Evolutionary conservation across 2,329 filamentous ascomycete genomes (phyloP).

Genomic region (Xylariaceae sp.): DNA sequence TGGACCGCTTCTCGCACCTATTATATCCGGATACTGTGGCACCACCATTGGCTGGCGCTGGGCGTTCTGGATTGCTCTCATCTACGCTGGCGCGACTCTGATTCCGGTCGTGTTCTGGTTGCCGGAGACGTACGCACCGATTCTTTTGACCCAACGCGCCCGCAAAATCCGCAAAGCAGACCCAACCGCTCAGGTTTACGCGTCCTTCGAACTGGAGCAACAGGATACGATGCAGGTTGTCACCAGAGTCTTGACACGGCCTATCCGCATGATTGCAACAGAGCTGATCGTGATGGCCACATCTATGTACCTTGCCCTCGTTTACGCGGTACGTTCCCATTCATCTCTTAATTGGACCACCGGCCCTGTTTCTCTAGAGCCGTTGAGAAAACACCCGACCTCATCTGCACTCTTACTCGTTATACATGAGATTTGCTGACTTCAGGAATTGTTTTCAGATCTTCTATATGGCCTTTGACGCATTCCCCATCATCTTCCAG

Average conservation of each 20-base stretch:
- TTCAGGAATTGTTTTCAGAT: conserved; percentile 33
- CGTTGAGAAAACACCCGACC: neutral
- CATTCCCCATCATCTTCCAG: conserved; percentile 66
- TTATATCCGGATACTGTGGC: conserved; percentile 58
- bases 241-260: conserved; percentile 65
- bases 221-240: conserved; percentile 53
- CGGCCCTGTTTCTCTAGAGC: too few relatives aligned
- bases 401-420: neutral
- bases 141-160: conserved; percentile 54
- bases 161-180: conserved; percentile 51
- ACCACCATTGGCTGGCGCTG: conserved; percentile 60
- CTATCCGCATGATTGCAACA: conserved; percentile 64
- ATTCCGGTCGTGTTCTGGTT: conserved; percentile 53
- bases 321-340: conserved; percentile 45
- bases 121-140: conserved; percentile 58
- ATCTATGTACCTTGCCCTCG: conserved; percentile 65
- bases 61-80: conserved; percentile 65
- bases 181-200: conserved; percentile 46
- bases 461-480: conserved; percentile 70
- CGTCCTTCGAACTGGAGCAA: conserved; percentile 59
- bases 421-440: neutral
- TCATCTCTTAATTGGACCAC: neutral
- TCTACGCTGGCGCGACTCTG: conserved; percentile 60
- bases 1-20: conserved; percentile 61
- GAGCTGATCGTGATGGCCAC: conserved; percentile 69